Evolutionary conservation across 345 rosid species (phyloP).

Genomic region (Eutrema yunnanense): DNA sequence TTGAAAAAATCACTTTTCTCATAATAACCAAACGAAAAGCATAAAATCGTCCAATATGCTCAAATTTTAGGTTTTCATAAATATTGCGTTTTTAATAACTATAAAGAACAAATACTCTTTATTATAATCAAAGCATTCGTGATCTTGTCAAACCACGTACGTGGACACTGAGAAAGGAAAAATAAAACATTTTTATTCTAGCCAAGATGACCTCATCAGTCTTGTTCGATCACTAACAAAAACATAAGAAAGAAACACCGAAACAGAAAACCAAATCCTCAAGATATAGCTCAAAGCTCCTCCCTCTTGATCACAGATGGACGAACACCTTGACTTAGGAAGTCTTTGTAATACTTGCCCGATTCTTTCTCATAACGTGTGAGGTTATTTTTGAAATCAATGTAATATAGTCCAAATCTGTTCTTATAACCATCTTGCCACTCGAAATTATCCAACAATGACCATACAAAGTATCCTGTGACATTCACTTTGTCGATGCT

Average conservation of each 20-base stretch:
- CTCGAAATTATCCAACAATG: slow-evolving; percentile 19
- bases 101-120: no score
- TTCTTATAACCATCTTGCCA: slow-evolving; percentile 16
- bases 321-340: slow-evolving; percentile 8
- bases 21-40: no score
- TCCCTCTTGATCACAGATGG: not conserved
- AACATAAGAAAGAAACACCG: not conserved
- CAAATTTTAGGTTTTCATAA: no score
- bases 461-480: slow-evolving; percentile 15
- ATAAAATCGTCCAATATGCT: no score
- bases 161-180: not conserved
- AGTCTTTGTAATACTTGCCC: not conserved
- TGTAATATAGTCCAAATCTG: not conserved
- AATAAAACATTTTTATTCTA: not conserved
- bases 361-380: not conserved
- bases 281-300: not conserved
- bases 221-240: not conserved
- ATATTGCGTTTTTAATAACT: no score
- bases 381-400: slow-evolving; percentile 8
- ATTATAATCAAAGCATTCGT: no score
- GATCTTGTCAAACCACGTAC: no score
- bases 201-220: not conserved
- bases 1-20: no score
- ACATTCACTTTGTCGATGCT: slow-evolving; percentile 10
- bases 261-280: not conserved